phyloP scores from a whole-genome alignment of 345 rosid species.

The Camelina hispida region DNA sequence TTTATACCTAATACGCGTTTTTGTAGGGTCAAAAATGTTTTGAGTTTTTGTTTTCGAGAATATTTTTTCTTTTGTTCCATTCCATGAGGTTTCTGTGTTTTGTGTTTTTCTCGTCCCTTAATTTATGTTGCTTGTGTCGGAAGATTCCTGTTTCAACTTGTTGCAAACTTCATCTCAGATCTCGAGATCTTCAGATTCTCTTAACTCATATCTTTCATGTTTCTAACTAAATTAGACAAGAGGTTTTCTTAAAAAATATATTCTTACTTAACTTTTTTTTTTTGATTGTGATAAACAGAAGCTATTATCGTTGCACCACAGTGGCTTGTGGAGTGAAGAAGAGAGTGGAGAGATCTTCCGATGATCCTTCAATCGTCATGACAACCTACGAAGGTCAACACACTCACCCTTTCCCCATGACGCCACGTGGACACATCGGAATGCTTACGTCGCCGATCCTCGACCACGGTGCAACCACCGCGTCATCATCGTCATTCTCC shows the following conservation, averaged over 20 bases:
- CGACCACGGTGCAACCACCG: constrained; percentile 42
- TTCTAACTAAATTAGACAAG: not conserved
- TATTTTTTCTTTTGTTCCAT: constrained; percentile 18
- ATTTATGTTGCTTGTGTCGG: constrained; percentile 44
- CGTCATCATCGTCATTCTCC: constrained; percentile 49
- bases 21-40: constrained; percentile 43
- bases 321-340: constrained; percentile 96
- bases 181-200: constrained; percentile 36
- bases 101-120: constrained; percentile 37
- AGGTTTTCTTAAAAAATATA: not conserved
- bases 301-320: constrained; percentile 97
- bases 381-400: constrained; percentile 99
- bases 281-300: constrained; percentile 51
- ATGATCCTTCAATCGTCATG: constrained; percentile 76
- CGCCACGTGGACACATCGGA: constrained; percentile 68
- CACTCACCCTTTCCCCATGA: constrained; percentile 73
- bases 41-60: constrained; percentile 38
- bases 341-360: constrained; percentile 96
- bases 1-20: constrained; percentile 45
- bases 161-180: constrained; percentile 35
- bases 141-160: constrained; percentile 35
- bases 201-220: not conserved
- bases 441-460: constrained; percentile 45
- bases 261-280: not conserved
- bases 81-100: constrained; percentile 41